Evolutionary conservation across 345 rosid genomes (phyloP), one percentile per base, ranked within the genome.

Genomic region (Fremontodendron californicum): DNA sequence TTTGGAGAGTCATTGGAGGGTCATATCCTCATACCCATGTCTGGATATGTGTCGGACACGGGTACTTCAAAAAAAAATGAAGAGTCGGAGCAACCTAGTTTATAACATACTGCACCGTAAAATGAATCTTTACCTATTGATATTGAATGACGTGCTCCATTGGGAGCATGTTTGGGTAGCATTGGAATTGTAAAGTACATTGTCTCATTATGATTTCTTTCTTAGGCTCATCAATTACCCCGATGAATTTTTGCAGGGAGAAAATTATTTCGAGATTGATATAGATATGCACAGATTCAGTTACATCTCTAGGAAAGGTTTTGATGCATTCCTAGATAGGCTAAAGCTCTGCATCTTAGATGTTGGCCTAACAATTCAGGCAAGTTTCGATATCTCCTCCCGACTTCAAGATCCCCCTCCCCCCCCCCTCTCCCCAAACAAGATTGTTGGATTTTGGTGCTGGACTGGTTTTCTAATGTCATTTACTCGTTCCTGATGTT

Each of bases 341-440:
- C 88, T 95, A 69, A 93, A 89, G 91, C 78, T 69, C 21, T 92
- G 97, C 60, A 75, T 88, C 83, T 84, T 93, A 82, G 98, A 93
- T 65, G 93, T 95, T 85, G 99, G 98, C 83, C 90, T 95, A 76
- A 95, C 98, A 29, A 93, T 93, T 80, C 99, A 95, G 98, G 97
- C 84, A 84, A 74, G 80, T 75, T 37, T 37, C 37, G 6, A 35
- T 11, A 11, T 48, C 55, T 19, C 37, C 39, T 37, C 27, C 19
- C 18, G 4, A 55, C 49, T 58, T 62, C 6, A 42, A 23, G 31
- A 33, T n/a, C 0, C 13, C 68, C 63, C 8, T 29, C n/a, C 9
- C 67, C 63, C 25, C n/a, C 9, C 67, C 63, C 25, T 29, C 13
- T 60, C 46, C 6, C 16, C 10, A 19, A 29, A 31, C 42, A 18